Base-by-base conservation (phyloP, 352 stramenopile genomes). In the Phytophthora pisi region DNA sequence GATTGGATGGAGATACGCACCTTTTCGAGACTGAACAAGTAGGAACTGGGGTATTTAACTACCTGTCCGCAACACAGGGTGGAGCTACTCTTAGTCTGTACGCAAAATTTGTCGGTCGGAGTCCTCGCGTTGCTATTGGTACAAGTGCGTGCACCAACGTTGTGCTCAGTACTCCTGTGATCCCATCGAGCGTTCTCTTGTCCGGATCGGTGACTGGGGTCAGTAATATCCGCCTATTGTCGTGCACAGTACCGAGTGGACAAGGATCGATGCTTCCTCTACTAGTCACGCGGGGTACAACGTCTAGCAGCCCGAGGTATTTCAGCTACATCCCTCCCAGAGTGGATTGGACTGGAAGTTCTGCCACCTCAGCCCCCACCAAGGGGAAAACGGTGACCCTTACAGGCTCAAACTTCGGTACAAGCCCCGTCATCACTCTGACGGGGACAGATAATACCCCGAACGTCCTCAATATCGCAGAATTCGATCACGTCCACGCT, bases 71-170 rank as follows among this genome's bases (percentile, higher is more conserved):
- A 7, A 87, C 81, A 2, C 53, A 50, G 20, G 81, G 81, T 7
- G 81, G 81, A 3, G 81, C 79, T 13, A 78, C 59, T 3, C 47
- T 90, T 23, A 80, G 54, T 57, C 50, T 90, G 24, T 82, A 88
- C 49, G 79, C 78, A 15, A 90, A 87, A 28, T 87, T 78, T 40
- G 70, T 87, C 57, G 81, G 81, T 45, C 74, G 71, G 6, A 83
- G 61, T 60, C 78, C 81, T 16, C 43, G 30, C 1, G 57, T 90
- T 16, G 70, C 61, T 3, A 56, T 90, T 10, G 75, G 77, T 7
- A 50, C 13, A 31, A 73, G 26, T 9, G 6, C 8, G 0, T 90
- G 81, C 47, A 68, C 53, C 2, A 86, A 79, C 46, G 57, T 81
- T 2, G 55, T 62, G 26, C 28, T 76, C 23, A 63, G 54, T 16